Evolutionary conservation across 306 rosid genomes (phyloP), one percentile per base, ranked within the genome.

Genomic region (Vigna radiata): DNA sequence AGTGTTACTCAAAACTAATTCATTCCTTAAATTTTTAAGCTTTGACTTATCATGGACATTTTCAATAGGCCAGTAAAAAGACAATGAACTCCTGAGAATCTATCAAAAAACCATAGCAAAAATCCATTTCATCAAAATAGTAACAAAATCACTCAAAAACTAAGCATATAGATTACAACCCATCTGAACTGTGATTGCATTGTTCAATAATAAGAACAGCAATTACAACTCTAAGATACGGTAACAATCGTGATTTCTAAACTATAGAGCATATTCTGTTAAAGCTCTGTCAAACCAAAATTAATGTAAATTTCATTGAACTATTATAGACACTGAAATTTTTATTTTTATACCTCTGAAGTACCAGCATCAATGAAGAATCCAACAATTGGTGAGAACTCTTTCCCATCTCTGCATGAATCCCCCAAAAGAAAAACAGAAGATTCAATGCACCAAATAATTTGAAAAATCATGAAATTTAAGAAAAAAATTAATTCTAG

Each of bases 381-480:
- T 50, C 94, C 98, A 74, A 84, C 85, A 25, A 90, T 69, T 66
- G 97, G 97, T 4, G 98, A 86, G 70, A 94, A 94, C 83, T 90
- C 96, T 84, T 85, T 91, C 31, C 90, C 90, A 61, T 90, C 96
- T 76, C 98, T 94, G 87, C 79, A 72, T 6, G 63, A 47, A 72
- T 19, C 60, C 68, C 75, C 62, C 55, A 49, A 14, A 15, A 31
- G n/a, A 15, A 19, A 33, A 31, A 52, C 36, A 66, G 4, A 43
- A 36, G n/a, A 68, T 50, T 33, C 18, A 78, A 66, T 18, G 68
- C 73, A 78, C 14, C 47, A 55, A 58, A 55, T 44, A 63, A 63
- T 74, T 25, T 41, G 68, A 72, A 76, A 9, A 8, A 56, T 13
- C 46, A 41, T 8, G 46, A 41, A 41, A 8, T 41, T 41, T 41